Base-by-base conservation (phyloP, 2,329 filamentous ascomycete genomes). In the Fusarium napiforme region DNA sequence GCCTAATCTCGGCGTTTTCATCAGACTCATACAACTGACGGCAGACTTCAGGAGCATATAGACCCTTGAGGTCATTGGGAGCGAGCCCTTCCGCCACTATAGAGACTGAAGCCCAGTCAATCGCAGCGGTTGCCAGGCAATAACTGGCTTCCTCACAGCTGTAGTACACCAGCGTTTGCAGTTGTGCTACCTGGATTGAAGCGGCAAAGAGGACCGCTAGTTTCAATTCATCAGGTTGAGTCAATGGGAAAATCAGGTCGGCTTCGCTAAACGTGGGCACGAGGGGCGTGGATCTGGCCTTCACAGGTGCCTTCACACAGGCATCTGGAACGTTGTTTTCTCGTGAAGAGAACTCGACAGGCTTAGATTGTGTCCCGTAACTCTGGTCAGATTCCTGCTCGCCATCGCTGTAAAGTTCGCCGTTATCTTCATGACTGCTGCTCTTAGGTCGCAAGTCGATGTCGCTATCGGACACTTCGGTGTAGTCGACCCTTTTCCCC, bases 361-460 rank as follows among this genome's bases (percentile, higher is more conserved):
- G 32, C 4, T 49, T 10, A 21, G 28, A n/a, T 32, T 49, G 3
- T 0, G 1, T 10, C 3, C 10, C 46, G 8, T 10, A 32, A n/a
- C 9, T 32, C 46, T 2, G 1, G 28, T n/a, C 21, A 49, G 28
- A 49, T 1, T 49, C 46, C 9, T 52, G 4, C 32, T 37, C 32
- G 32, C 12, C 7, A 52, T 52, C 49, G 46, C 28, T 49, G 28
- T 18, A 12, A 18, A 32, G 7, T 0, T n/a, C 10, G 28, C 2
- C 46, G 7, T 32, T 4, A 32, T 49, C 49, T 4, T 36, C 32
- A 15, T 21, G n/a, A 36, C n/a, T 19, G 30, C 47, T 23, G 12
- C 49, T 23, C n/a, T 15, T 36, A n/a, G 49, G 9, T 23, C 2
- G 32, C 32, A 36, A 52, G 18, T 19, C 49, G 0, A 32, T 6